Conservation (phyloP, 441 rosid genomes). For the Gossypium lobatum region DNA sequence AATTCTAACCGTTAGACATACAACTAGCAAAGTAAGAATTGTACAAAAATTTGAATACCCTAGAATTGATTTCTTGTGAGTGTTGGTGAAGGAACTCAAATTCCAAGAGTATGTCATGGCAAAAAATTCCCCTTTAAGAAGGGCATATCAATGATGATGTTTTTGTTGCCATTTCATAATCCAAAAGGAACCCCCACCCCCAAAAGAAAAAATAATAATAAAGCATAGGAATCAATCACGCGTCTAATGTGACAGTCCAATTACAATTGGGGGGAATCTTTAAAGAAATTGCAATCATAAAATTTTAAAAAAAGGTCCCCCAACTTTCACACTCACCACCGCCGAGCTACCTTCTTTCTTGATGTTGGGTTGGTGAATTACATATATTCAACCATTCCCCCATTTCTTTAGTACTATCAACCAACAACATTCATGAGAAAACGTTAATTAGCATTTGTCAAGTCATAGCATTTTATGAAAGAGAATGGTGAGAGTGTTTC, state of each 20-base stretch:
- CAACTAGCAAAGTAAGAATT: neutral
- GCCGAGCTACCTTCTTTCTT: neutral
- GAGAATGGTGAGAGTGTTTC: too few species aligned
- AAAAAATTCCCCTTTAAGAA: neutral
- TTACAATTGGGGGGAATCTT: neutral
- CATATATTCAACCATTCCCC: neutral
- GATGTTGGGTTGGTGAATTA: neutral
- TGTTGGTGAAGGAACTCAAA: slow-evolving; percentile 4
- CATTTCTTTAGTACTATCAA: neutral
- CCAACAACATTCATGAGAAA: neutral
- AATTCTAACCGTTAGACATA: neutral
- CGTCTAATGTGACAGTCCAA: neutral
- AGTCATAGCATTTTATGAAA: too few species aligned
- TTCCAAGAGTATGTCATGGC: neutral
- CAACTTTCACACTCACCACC: neutral
- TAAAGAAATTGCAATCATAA: neutral
- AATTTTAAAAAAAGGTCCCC: neutral
- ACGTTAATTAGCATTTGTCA: neutral
- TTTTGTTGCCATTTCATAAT: neutral
- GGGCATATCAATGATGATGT: neutral
- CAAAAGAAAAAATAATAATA: neutral
- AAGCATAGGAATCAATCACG: slow-evolving; percentile 4
- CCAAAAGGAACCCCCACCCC: too few species aligned
- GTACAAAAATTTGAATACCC: neutral
- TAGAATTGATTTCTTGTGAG: neutral